Conservation (phyloP, 768 basidiomycete genomes). For the Auriscalpium orientale region DNA sequence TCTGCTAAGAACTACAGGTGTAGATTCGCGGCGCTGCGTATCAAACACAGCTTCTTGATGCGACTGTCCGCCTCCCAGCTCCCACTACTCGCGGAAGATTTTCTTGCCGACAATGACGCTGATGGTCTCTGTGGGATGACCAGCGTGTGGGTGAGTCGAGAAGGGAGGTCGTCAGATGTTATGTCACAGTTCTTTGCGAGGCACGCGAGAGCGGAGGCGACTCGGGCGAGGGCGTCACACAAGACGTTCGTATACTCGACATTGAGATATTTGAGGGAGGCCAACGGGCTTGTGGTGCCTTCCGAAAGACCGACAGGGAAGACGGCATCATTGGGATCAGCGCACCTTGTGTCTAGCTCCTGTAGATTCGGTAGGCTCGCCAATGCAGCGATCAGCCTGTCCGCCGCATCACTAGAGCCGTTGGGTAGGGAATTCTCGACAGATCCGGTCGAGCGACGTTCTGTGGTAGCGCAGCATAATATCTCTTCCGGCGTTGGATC, state of each 20-base stretch:
- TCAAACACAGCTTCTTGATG: constrained; percentile 19
- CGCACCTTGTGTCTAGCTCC: constrained; percentile 14
- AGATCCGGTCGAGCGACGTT: constrained; percentile 53
- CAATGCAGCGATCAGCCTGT: constrained; percentile 5
- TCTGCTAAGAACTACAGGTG: constrained; percentile 1
- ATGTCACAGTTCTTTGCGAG: constrained; percentile 49
- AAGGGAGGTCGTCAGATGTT: constrained; percentile 39
- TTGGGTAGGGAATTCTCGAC: constrained; percentile 62
- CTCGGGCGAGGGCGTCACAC: constrained; percentile 28
- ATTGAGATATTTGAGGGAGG: constrained; percentile 49
- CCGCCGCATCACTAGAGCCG: not conserved
- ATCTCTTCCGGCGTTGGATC: constrained; percentile 50
- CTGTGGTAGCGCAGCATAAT: constrained; percentile 39
- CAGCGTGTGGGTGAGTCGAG: not conserved
- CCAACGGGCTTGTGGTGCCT: constrained; percentile 30
- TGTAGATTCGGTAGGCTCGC: constrained; percentile 8
- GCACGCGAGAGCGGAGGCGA: constrained; percentile 32
- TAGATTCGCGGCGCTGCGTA: constrained; percentile 15
- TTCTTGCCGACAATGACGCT: constrained; percentile 59
- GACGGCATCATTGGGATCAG: constrained; percentile 54
- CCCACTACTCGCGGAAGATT: constrained; percentile 70
- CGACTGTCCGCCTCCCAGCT: constrained; percentile 65
- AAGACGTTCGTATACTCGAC: constrained; percentile 59
- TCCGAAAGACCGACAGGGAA: constrained; percentile 34
- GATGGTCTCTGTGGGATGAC: not conserved